These are phyloP conservation scores for Diaporthe longicolla DNA, from an alignment of 2,329 filamentous ascomycete species.

Conservation along the genomic window DNA sequence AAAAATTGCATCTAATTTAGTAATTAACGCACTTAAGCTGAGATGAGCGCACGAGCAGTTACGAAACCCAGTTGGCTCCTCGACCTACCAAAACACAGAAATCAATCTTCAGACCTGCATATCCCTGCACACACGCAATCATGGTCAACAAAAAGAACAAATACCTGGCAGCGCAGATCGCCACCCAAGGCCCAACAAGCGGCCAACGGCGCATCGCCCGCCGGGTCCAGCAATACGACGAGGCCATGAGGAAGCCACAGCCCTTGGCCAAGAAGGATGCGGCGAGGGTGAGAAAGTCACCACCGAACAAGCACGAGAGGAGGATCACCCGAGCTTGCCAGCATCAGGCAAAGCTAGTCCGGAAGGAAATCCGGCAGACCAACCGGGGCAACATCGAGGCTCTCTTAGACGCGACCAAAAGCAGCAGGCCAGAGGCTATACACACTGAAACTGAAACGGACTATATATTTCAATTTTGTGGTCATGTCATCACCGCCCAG, in stretches of 20 bases:
- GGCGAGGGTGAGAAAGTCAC: neutral
- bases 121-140: neutral
- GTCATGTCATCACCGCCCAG: neutral
- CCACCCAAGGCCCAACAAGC: slow-evolving; percentile 4
- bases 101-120: neutral
- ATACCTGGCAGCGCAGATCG: neutral
- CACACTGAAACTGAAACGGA: neutral
- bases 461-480: neutral
- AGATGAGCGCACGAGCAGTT: too few species aligned
- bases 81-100: neutral
- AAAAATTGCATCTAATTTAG: neutral
- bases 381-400: neutral
- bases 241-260: neutral
- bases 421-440: neutral
- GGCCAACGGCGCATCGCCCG: slow-evolving; percentile 10
- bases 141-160: slow-evolving; percentile 7
- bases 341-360: neutral
- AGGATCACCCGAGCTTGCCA: neutral
- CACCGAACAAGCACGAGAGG: neutral
- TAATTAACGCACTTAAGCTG: too few species aligned
- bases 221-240: slow-evolving; percentile 1
- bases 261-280: neutral
- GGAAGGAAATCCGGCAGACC: neutral
- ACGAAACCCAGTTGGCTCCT: too few species aligned
- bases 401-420: neutral